phyloP scores from a whole-genome alignment of 768 basidiomycete species.

The Omphalotus guepiniiformis region DNA sequence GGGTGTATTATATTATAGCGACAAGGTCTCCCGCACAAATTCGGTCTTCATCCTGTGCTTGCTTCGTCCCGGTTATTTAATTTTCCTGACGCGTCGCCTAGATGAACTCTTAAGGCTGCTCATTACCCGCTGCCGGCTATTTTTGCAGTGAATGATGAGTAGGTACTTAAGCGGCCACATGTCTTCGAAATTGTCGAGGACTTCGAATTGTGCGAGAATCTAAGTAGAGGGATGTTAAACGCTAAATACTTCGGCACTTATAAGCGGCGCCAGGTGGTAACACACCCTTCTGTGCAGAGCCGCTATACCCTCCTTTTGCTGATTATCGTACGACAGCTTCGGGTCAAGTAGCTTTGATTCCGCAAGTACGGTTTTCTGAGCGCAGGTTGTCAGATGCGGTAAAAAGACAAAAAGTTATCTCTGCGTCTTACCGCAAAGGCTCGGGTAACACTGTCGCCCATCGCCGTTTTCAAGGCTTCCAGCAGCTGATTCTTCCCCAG shows the following conservation, averaged over 20 bases:
- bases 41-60: no score
- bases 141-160: background rate
- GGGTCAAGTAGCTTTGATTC: background rate
- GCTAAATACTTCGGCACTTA: no score
- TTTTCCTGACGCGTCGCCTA: background rate
- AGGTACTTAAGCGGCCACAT: background rate
- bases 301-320: background rate
- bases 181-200: background rate
- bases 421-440: no score
- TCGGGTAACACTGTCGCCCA: no score
- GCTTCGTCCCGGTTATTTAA: no score
- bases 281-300: background rate
- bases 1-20: no score
- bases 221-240: no score
- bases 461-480: no score
- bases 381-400: background rate
- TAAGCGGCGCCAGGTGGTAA: no score
- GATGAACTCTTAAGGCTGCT: background rate
- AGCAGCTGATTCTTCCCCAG: background rate
- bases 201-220: background rate
- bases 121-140: background rate
- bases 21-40: no score
- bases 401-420: no score
- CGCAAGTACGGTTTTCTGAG: background rate
- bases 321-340: background rate